Conservation (phyloP, 257 asterid species). For the Cynanchum wilfordii region DNA sequence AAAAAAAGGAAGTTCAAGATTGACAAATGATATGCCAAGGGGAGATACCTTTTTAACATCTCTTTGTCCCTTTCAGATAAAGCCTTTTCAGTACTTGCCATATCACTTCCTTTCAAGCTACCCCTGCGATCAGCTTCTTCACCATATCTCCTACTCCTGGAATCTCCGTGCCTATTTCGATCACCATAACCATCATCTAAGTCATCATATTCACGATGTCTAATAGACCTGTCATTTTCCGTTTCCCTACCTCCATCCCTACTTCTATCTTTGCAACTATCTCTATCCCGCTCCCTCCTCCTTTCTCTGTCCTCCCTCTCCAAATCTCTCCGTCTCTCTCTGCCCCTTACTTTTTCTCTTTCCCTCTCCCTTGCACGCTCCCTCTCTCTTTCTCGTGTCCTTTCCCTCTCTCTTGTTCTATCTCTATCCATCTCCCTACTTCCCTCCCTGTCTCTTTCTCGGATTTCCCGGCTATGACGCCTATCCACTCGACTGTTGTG, state of each 20-base stretch:
- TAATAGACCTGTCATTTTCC: conserved; percentile 39
- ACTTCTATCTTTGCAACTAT: conserved; percentile 31
- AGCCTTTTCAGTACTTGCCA: conserved; percentile 22
- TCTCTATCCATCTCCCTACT: conserved; percentile 52
- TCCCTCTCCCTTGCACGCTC: conserved; percentile 36
- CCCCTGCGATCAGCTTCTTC: conserved; percentile 35
- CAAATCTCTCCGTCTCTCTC: conserved; percentile 28
- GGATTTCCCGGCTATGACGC: conserved; percentile 40
- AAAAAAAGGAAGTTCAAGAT: conserved; percentile 4
- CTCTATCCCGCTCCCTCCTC: conserved; percentile 23
- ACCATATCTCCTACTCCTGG: conserved; percentile 49
- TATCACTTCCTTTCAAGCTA: conserved; percentile 31
- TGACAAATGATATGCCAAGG: conserved; percentile 10
- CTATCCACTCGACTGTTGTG: conserved; percentile 38
- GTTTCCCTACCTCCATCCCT: conserved; percentile 35
- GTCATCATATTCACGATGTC: conserved; percentile 41
- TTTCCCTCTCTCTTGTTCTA: conserved; percentile 29
- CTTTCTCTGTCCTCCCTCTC: conserved; percentile 30
- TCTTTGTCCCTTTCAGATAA: conserved; percentile 26
- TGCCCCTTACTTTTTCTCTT: conserved; percentile 26
- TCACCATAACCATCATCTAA: conserved; percentile 41
- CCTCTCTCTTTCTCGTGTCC: conserved; percentile 22
- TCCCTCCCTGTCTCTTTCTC: conserved; percentile 45
- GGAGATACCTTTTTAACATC: conserved; percentile 47
- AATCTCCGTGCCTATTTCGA: conserved; percentile 34